Conservation (phyloP, 192 early-diverging fungal species). For the Coemansia sp. region DNA sequence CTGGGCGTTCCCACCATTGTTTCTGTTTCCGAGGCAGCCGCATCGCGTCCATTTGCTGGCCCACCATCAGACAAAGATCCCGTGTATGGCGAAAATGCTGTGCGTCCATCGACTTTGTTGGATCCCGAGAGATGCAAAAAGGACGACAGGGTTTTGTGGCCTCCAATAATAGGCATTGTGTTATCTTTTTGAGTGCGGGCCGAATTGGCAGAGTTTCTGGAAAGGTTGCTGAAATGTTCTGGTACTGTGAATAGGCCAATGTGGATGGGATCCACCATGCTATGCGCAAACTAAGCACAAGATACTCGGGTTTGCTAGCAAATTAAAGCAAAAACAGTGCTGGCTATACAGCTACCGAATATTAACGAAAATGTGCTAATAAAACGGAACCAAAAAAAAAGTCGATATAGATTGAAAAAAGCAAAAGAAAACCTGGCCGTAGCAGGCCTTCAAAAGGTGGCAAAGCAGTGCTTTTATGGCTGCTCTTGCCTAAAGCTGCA, state of each 20-base stretch:
- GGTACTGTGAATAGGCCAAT: slow-evolving; percentile 46
- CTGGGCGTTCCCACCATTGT: slow-evolving; percentile 10
- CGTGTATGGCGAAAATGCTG: slow-evolving; percentile 41
- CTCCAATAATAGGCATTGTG: slow-evolving; percentile 48
- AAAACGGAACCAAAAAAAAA: too few relatives aligned
- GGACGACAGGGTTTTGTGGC: slow-evolving; percentile 47
- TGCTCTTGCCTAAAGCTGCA: too few relatives aligned
- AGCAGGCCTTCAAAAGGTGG: too few relatives aligned
- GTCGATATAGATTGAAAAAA: too few relatives aligned
- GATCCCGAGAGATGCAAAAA: slow-evolving; percentile 35
- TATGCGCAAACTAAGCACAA: background rate
- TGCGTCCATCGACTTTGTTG: slow-evolving; percentile 34
- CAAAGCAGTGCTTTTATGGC: too few relatives aligned
- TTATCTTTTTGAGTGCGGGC: slow-evolving; percentile 12
- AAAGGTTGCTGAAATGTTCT: slow-evolving; percentile 38
- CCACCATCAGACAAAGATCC: slow-evolving; percentile 25
- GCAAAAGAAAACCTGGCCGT: too few relatives aligned
- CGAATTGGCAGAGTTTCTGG: slow-evolving; percentile 17
- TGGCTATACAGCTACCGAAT: too few relatives aligned
- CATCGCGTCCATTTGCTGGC: slow-evolving; percentile 1
- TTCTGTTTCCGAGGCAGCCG: slow-evolving; percentile 7
- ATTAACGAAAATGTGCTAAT: too few relatives aligned
- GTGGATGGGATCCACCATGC: slow-evolving; percentile 51
- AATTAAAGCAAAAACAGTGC: too few relatives aligned
- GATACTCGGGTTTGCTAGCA: background rate